phyloP scores from a whole-genome alignment of 2,329 filamentous ascomycete genomes.

The Scopulariopsis brevicaulis region DNA sequence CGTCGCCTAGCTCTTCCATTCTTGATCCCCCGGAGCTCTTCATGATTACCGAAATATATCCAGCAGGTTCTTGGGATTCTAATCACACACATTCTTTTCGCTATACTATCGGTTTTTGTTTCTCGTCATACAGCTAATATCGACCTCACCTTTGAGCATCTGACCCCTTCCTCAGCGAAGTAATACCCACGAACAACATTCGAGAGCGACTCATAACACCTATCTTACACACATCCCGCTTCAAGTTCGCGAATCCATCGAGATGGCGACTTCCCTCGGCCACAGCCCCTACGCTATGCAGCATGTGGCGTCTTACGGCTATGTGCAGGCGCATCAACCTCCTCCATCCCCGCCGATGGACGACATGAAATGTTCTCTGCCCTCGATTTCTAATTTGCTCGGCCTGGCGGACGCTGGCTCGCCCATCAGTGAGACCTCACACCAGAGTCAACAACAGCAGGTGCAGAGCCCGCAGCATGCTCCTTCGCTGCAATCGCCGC shows the following conservation, averaged over 20 bases:
- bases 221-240: neutral
- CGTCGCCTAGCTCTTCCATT: neutral
- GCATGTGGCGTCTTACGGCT: slow-evolving; percentile 6
- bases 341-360: slow-evolving; percentile 69
- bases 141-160: neutral
- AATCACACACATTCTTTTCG: slow-evolving; percentile 2
- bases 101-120: neutral
- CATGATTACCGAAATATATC: slow-evolving; percentile 1
- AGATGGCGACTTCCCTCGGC: slow-evolving; percentile 14
- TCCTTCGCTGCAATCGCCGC: neutral
- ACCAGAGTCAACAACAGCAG: slow-evolving; percentile 25
- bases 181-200: neutral
- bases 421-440: slow-evolving; percentile 41
- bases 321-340: slow-evolving; percentile 37
- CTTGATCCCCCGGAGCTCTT: neutral
- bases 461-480: slow-evolving; percentile 8
- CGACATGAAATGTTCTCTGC: slow-evolving; percentile 73
- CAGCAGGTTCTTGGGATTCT: slow-evolving; percentile 5
- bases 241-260: slow-evolving; percentile 3
- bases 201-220: neutral
- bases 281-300: slow-evolving; percentile 1
- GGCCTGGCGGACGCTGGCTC: slow-evolving; percentile 67
- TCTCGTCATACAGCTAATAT: neutral
- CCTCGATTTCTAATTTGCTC: slow-evolving; percentile 86
- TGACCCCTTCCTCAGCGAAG: neutral